These are phyloP conservation scores for Dioszegia crocea DNA, from an alignment of 768 basidiomycete species.

Conservation along the genomic window DNA sequence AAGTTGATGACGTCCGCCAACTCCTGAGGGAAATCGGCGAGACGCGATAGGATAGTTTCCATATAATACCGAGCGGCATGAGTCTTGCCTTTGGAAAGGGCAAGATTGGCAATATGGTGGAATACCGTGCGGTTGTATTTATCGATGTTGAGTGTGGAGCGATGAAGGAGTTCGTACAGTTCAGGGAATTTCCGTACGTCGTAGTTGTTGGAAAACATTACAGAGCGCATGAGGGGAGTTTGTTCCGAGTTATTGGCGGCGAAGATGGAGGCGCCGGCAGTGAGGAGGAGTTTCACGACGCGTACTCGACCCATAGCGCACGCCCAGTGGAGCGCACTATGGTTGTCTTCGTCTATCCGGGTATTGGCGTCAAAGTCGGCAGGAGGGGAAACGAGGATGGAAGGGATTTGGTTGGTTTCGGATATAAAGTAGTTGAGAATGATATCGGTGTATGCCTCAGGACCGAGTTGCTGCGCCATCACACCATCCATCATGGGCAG, in stretches of 20 bases:
- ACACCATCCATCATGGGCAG: slow-evolving; percentile 20
- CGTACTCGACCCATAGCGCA: slow-evolving; percentile 98
- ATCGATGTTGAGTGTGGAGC: slow-evolving; percentile 98
- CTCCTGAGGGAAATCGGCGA: slow-evolving; percentile 91
- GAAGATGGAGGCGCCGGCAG: slow-evolving; percentile 94
- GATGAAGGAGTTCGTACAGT: slow-evolving; percentile 90
- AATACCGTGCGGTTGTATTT: slow-evolving; percentile 95
- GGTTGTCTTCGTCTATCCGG: slow-evolving; percentile 95
- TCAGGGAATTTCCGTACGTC: slow-evolving; percentile 98
- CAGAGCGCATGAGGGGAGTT: slow-evolving; percentile 94
- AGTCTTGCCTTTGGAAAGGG: slow-evolving; percentile 94
- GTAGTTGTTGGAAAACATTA: slow-evolving; percentile 99
- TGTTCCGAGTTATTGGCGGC: slow-evolving; percentile 94
- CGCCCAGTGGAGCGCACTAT: slow-evolving; percentile 96
- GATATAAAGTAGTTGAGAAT: slow-evolving; percentile 98
- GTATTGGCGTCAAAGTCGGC: slow-evolving; percentile 90
- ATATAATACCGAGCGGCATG: slow-evolving; percentile 98
- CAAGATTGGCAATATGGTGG: slow-evolving; percentile 95
- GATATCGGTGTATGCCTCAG: slow-evolving; percentile 73
- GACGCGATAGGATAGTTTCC: slow-evolving; percentile 83
- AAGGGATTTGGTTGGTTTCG: slow-evolving; percentile 86
- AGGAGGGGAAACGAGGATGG: slow-evolving; percentile 79
- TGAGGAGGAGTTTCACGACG: slow-evolving; percentile 86
- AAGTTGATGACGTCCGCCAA: slow-evolving; percentile 98
- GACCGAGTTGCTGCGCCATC: slow-evolving; percentile 38